These are phyloP conservation scores for Xerocomus spinulosus DNA, from an alignment of 768 basidiomycete genomes.

Conservation along the genomic window DNA sequence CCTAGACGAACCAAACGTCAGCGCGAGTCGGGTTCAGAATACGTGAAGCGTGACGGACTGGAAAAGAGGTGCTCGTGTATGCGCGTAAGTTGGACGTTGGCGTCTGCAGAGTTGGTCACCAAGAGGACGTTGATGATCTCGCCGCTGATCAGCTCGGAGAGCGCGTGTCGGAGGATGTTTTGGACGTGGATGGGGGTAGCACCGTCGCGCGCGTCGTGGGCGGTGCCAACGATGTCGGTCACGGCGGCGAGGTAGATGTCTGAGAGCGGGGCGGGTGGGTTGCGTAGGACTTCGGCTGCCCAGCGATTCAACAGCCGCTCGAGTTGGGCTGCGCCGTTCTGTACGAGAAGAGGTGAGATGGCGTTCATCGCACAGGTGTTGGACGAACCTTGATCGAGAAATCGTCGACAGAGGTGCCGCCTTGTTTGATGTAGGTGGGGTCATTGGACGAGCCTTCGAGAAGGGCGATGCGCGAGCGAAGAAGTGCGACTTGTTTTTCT, in stretches of 20 bases:
- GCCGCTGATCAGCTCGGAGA: slow-evolving; percentile 68
- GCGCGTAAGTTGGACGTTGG: slow-evolving; percentile 77
- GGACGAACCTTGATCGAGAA: slow-evolving; percentile 76
- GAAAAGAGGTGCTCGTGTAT: slow-evolving; percentile 88
- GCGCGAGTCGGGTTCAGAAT: no score
- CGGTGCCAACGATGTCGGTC: slow-evolving; percentile 46
- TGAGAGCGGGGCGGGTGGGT: slow-evolving; percentile 49
- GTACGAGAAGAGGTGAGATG: not conserved
- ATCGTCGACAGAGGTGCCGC: slow-evolving; percentile 72
- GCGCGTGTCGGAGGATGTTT: slow-evolving; percentile 73
- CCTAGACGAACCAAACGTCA: slow-evolving; percentile 38
- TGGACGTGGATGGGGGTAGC: slow-evolving; percentile 70
- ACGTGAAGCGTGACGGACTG: no score
- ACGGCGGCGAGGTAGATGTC: slow-evolving; percentile 56
- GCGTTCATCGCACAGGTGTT: not conserved
- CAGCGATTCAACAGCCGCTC: slow-evolving; percentile 84
- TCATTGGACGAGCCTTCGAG: slow-evolving; percentile 61
- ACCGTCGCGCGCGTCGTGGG: slow-evolving; percentile 38
- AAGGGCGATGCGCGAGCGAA: slow-evolving; percentile 64
- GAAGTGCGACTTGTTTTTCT: slow-evolving; percentile 72
- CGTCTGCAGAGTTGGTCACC: slow-evolving; percentile 80
- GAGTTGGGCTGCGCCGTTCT: slow-evolving; percentile 80
- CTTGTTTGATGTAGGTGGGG: slow-evolving; percentile 33
- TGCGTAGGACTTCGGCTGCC: slow-evolving; percentile 70
- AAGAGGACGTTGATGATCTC: slow-evolving; percentile 83